Evolutionary conservation across 1,139 yeast genomes (phyloP).

Genomic region (Blastobotrys apis): DNA sequence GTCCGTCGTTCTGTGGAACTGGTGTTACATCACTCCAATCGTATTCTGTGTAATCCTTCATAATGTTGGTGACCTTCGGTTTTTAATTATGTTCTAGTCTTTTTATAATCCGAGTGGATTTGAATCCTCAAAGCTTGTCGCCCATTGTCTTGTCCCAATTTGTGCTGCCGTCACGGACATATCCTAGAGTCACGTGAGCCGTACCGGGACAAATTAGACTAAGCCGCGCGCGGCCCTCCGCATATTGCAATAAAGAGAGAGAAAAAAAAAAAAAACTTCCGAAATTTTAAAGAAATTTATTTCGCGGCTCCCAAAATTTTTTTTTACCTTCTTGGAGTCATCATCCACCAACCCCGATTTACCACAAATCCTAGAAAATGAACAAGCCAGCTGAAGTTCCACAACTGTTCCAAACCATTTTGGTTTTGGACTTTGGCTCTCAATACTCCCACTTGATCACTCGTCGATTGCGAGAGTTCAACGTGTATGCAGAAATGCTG

Average conservation of each 20-base stretch:
- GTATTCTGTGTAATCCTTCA: slow-evolving; percentile 13
- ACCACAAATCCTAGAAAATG: slow-evolving; percentile 17
- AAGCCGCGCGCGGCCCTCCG: slow-evolving; percentile 3
- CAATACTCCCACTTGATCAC: slow-evolving; percentile 97
- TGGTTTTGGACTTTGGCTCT: slow-evolving; percentile 97
- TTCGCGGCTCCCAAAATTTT: slow-evolving; percentile 3
- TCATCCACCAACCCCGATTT: slow-evolving; percentile 2
- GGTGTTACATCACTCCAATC: slow-evolving; percentile 37
- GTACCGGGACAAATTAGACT: not conserved
- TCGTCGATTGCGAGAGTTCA: slow-evolving; percentile 95
- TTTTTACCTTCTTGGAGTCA: slow-evolving; percentile 14
- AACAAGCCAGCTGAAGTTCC: slow-evolving; percentile 48
- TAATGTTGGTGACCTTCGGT: not conserved
- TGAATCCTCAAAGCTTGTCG: no score
- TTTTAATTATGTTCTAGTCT: not conserved
- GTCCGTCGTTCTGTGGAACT: slow-evolving; percentile 39
- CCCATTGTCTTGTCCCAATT: slow-evolving; percentile 3
- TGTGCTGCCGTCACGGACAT: no score
- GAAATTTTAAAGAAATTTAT: slow-evolving; percentile 1
- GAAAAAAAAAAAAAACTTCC: not conserved
- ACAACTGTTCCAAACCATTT: slow-evolving; percentile 86
- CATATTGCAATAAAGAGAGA: not conserved
- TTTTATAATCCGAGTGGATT: no score
- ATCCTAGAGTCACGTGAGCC: no score
- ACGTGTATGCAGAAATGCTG: slow-evolving; percentile 97